Base-by-base conservation (phyloP, 768 basidiomycete genomes). In the Pleurotus tuber-regium region DNA sequence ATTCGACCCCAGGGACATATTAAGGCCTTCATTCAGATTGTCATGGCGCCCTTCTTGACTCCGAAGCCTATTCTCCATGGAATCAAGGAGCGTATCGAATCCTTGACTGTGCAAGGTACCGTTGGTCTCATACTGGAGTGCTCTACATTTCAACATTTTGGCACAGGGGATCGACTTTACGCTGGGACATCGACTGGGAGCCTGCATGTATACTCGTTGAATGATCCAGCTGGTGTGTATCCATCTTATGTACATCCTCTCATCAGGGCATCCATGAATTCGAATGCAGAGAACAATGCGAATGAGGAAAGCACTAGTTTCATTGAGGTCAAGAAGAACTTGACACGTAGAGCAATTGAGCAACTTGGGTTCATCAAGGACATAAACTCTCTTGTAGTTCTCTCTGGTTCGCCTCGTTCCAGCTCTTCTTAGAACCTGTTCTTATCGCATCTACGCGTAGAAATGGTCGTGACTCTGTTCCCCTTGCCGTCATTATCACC, bases 291-390 rank as follows among this genome's bases (percentile, higher is more conserved):
- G 35, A 49, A 43, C 39, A 58, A 68, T 36, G 70, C 64, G 16
- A 62, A 57, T 26, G 67, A 71, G 24, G 62, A 63, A 16, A 46
- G 43, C 21, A 62, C 76, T 0, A 70, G 74, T 31, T 66, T 82
- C 1, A 69, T 85, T 3, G 88, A 91, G 60, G 76, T 76, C 25
- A 90, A 78, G 80, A 86, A 84, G 60, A 72, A 67, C 10, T 63
- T 92, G 28, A 75, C 82, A 23, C 72, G 81, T 57, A 82, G 77
- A 61, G 74, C 89, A 11, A 88, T 99, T 36, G 96, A 98, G 50
- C 92, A 95, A 62, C 72, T 99, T 2, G 91, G 86, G 0, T 87
- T 85, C 48, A 78, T 98, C 56, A 85, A 85, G 55, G 89, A 92
- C 58, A 79, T 90, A n/a, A 87, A 92, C 59, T 88, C 90, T 3